Conservation (phyloP, 2,329 filamentous ascomycete genomes). For the Colletotrichum siamense region DNA sequence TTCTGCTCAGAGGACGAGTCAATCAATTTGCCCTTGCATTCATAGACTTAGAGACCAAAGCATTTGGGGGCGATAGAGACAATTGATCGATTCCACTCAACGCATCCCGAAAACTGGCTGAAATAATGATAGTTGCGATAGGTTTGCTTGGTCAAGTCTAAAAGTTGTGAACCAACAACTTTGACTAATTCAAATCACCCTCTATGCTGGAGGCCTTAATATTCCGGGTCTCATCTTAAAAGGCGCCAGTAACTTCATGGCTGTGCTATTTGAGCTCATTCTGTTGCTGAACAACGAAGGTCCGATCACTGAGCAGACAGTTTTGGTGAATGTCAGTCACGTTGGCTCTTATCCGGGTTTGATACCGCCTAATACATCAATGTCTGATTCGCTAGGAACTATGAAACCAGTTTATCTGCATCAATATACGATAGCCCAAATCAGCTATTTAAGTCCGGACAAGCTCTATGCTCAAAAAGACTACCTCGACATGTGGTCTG, state of each 20-base stretch:
- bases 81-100: not conserved
- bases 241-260: not conserved
- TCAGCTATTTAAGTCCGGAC: fast-evolving
- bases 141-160: not conserved
- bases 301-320: not conserved
- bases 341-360: not conserved
- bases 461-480: not conserved
- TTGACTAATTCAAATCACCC: not conserved
- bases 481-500: not conserved
- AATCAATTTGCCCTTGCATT: not conserved
- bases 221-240: not conserved
- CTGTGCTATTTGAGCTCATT: not conserved
- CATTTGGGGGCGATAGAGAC: not conserved
- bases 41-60: not conserved
- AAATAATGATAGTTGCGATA: fast-evolving
- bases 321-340: not conserved
- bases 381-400: not conserved
- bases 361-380: not conserved
- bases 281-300: fast-evolving
- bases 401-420: fast-evolving
- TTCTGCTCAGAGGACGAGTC: not conserved
- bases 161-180: not conserved
- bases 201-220: not conserved
- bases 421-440: fast-evolving
- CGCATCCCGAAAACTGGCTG: not conserved